Evolutionary conservation across 1,139 yeast genomes (phyloP), one percentile per base, ranked within the genome.

Genomic region (Lodderomyces jiufengensis): DNA sequence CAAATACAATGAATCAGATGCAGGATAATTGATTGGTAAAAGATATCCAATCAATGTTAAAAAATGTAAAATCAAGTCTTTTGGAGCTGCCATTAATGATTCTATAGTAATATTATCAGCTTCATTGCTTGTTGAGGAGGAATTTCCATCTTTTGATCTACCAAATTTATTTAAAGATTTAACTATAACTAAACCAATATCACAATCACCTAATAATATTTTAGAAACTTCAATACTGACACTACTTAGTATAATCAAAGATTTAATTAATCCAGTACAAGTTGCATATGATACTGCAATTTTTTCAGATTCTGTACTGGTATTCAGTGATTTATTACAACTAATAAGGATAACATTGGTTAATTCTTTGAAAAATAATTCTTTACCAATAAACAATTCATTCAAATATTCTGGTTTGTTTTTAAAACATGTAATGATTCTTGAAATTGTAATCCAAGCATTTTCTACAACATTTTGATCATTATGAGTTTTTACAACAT

Each of bases 21-120:
- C 39, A 1, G 55, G 15, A 42, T 66, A 66, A 9, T 53, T 44
- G 3, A 66, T 57, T 0, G 92, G 90, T 23, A 85, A 58, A 7
- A 85, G 48, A 32, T 76, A 69, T 0, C 79, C 74, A 22, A 84
- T 63, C 33, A 86, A 61, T 27, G 74, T 68, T 15, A 87, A 57
- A 18, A 83, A 66, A 16, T 78, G 70, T 1, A 75, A 50, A 23
- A 84, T 57, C 25, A 85, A 55, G 16, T 80, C 85, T 46, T 80
- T 81, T 1, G 94, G 90, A 4, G 80, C 77, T 36, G 82, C 78
- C 78, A 87, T 83, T 29, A 88, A 60, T 0, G 86, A 77, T 49
- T 85, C 95, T 29, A 82, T 70, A 3, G 50, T 46, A 2, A 43
- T 45, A 9, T 43, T 37, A 11, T 39, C 40, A 15, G 22, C 20